These are phyloP conservation scores for Gastrodia elata DNA, from an alignment of 106 monocot species.

Conservation along the genomic window DNA sequence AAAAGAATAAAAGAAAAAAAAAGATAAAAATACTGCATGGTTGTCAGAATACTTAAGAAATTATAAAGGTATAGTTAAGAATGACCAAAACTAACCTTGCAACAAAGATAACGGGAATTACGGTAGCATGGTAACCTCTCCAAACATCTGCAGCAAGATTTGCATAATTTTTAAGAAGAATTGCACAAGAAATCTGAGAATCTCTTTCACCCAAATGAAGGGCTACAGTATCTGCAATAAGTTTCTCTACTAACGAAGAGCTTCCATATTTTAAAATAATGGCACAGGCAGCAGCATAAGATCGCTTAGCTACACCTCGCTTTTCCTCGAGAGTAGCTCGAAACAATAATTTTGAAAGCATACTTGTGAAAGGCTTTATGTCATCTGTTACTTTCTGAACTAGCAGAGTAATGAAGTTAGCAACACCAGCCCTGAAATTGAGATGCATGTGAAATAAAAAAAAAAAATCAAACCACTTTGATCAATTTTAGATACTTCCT, in stretches of 20 bases:
- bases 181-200: constrained; percentile 72
- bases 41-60: background rate
- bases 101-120: constrained; percentile 71
- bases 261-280: constrained; percentile 56
- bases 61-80: background rate
- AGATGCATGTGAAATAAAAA: too few species aligned
- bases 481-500: too few species aligned
- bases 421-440: constrained; percentile 80
- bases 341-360: constrained; percentile 57
- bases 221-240: constrained; percentile 70
- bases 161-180: constrained; percentile 66
- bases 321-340: constrained; percentile 75
- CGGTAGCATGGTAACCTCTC: constrained; percentile 52
- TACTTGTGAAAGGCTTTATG: constrained; percentile 53
- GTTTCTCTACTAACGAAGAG: constrained; percentile 52
- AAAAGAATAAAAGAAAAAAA: background rate
- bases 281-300: constrained; percentile 87
- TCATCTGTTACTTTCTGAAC: constrained; percentile 69
- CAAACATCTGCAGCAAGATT: constrained; percentile 67
- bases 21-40: background rate
- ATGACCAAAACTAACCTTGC: constrained; percentile 48
- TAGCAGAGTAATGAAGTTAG: constrained; percentile 74
- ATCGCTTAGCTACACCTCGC: constrained; percentile 62
- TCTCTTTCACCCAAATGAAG: constrained; percentile 81
- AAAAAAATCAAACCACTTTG: background rate